Evolutionary conservation across 345 rosid species (phyloP), one percentile per base, ranked within the genome.

Genomic region (Pistacia atlantica): DNA sequence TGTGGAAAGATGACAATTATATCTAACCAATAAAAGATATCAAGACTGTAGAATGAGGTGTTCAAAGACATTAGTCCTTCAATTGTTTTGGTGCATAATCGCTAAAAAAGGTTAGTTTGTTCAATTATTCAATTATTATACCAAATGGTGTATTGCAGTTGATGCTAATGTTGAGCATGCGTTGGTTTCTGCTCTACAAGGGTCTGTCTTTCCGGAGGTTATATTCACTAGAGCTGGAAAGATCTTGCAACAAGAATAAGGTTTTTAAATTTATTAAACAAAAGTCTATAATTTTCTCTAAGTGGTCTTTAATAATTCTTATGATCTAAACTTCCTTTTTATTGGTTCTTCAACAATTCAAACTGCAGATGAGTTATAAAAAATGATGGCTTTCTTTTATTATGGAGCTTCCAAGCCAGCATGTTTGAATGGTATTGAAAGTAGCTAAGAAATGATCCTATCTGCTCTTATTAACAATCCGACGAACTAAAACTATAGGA

Each of bases 1-100:
- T 88, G 61, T 95, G 99, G 99, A 87, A 88, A 78, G 99, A 93
- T 80, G 99, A 95, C 85, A 82, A 93, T 66, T 93, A 90, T 69
- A 95, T 95, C 71, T 90, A 94, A 55, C 95, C 99, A 1, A 89
- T 95, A 67, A 95, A 95, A 86, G 90, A 93, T 77, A 87, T 95
- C 51, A 91, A 83, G 18, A 52, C 86, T 73, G 83, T 84, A 1
- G 91, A 93, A 75, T 95, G 99, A 98, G 98, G 93, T 90, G 37
- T 91, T 90, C 76, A 91, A 91, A 83, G 98, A 93, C 81, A 90
- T 93, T 42, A 93, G 98, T 80, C 98, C 98, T 33, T 87, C 93
- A 62, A 89, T 95, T 77, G 75, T 95, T 81, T 84, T 93, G 58
- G 93, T 91, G 11, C 97, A 95, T 78, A 89, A 95, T 83, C 97